Base-by-base conservation (phyloP, 164 flowering plant species). In the Platanus orientalis region DNA sequence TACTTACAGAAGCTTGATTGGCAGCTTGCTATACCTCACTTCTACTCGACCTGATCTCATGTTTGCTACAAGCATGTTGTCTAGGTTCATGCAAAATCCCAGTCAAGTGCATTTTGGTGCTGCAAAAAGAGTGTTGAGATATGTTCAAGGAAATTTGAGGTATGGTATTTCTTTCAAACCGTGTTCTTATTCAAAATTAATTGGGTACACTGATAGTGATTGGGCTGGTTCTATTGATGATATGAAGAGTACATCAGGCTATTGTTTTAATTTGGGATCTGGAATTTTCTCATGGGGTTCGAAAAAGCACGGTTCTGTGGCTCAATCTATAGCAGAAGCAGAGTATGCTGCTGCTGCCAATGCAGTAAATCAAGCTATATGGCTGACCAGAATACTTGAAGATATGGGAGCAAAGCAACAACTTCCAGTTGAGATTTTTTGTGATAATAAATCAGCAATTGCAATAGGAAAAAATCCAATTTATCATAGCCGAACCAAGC, bases 1-100 rank as follows among this genome's bases (percentile, higher is more conserved):
- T 24, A 13, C 48, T 0, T 63, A 69, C 27, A 24, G 67, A 58
- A 63, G 40, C 17, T 20, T 62, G 9, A 52, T 63, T 19, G 72
- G 72, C 7, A 45, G 62, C 21, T 19, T 62, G 42, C 47, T 69
- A 44, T 69, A 62, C 29, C 30, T 69, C 3, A 69, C 57, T 1
- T 9, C 56, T 19, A 69, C 67, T 7, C 56, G 72, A 10, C 67
- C 63, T 9, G 58, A 69, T 51, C 62, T 63, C 32, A 23, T 63
- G 50, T 16, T 30, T 63, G 42, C 62, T 14, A 23, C 42, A 26
- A 69, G 72, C 57, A 0, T 66, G 10, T 12, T 66, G 0, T 66
- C 69, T 16, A 66, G 69, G 21, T 59, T 29, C 51, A 58, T 69
- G 40, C 39, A 50, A 21, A 32, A 56, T 29, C 36, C 67, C 0